Percentiles rank a stretch among this genome's conserved stretches.
Conservation (phyloP, 768 basidiomycete species). For the Kwoniella newhampshirensis region DNA sequence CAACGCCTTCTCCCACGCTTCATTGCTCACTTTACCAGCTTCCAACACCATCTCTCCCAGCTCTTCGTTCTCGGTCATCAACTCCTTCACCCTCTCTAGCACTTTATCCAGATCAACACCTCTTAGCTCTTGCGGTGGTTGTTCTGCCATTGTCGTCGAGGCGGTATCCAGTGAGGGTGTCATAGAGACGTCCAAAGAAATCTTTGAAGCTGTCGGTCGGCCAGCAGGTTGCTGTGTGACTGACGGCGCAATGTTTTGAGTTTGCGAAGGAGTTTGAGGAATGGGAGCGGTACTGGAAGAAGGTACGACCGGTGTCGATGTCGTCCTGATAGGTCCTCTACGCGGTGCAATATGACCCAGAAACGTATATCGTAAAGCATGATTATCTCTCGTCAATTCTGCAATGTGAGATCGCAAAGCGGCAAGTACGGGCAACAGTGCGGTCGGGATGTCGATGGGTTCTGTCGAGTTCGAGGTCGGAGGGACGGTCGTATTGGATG, state of each 20-base stretch:
- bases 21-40: slow-evolving; percentile 21
- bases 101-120: slow-evolving; percentile 36
- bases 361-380: slow-evolving; percentile 42
- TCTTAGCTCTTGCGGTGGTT: not conserved
- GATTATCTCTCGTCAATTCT: slow-evolving; percentile 39
- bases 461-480: not conserved
- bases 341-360: slow-evolving; percentile 17
- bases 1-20: slow-evolving; percentile 35
- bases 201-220: slow-evolving; percentile 7
- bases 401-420: slow-evolving; percentile 35
- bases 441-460: slow-evolving; percentile 28
- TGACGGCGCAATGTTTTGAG: too few species aligned
- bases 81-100: slow-evolving; percentile 35
- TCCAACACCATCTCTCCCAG: slow-evolving; percentile 44
- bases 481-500: too few species aligned
- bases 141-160: not conserved
- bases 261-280: too few species aligned
- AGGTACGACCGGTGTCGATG: slow-evolving; percentile 8
- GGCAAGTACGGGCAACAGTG: slow-evolving; percentile 29
- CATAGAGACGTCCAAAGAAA: slow-evolving; percentile 16
- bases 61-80: slow-evolving; percentile 45
- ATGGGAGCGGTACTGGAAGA: slow-evolving; percentile 9
- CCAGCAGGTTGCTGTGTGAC: not conserved
- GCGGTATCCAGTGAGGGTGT: not conserved
- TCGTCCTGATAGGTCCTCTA: slow-evolving; percentile 9